Evolutionary conservation across 2,329 filamentous ascomycete species (phyloP).

Genomic region (Exophiala sp.): DNA sequence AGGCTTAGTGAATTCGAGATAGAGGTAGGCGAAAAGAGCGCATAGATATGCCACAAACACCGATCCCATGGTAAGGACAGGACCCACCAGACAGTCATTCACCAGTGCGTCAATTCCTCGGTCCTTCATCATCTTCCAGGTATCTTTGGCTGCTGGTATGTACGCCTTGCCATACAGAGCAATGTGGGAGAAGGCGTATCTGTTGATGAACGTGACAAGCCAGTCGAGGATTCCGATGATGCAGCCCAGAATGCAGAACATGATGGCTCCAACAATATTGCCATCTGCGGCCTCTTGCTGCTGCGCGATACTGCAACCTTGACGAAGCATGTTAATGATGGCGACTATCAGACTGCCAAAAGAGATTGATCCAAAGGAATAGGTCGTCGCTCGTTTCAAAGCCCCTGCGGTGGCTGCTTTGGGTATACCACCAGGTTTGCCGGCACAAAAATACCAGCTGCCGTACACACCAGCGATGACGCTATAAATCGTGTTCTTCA

Average conservation of each 20-base stretch:
- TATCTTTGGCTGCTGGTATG: slow-evolving; percentile 80
- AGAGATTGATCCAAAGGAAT: slow-evolving; percentile 88
- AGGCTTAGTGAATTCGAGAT: slow-evolving; percentile 76
- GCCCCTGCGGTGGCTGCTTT: slow-evolving; percentile 78
- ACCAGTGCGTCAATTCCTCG: slow-evolving; percentile 86
- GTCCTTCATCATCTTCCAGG: slow-evolving; percentile 86
- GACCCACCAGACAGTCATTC: slow-evolving; percentile 79
- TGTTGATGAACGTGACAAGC: slow-evolving; percentile 84
- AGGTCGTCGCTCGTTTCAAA: slow-evolving; percentile 75
- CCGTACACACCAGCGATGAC: slow-evolving; percentile 86
- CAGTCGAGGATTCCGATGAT: slow-evolving; percentile 76
- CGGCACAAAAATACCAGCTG: slow-evolving; percentile 81
- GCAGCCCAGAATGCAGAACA: slow-evolving; percentile 74
- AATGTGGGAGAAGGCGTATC: slow-evolving; percentile 90
- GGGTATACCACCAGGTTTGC: slow-evolving; percentile 63
- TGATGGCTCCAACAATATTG: slow-evolving; percentile 62
- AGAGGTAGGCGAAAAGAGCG: slow-evolving; percentile 79
- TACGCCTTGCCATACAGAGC: slow-evolving; percentile 89
- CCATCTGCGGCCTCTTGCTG: slow-evolving; percentile 62
- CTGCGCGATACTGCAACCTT: slow-evolving; percentile 75
- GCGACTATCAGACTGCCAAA: slow-evolving; percentile 82
- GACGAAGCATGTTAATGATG: slow-evolving; percentile 78
- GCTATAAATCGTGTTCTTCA: slow-evolving; percentile 90
- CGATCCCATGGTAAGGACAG: slow-evolving; percentile 70
- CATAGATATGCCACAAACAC: slow-evolving; percentile 81